Percentiles rank a stretch among this genome's conserved stretches.
Evolutionary conservation across 2,329 filamentous ascomycete species (phyloP).

Genomic region (Trichoderma sp.): DNA sequence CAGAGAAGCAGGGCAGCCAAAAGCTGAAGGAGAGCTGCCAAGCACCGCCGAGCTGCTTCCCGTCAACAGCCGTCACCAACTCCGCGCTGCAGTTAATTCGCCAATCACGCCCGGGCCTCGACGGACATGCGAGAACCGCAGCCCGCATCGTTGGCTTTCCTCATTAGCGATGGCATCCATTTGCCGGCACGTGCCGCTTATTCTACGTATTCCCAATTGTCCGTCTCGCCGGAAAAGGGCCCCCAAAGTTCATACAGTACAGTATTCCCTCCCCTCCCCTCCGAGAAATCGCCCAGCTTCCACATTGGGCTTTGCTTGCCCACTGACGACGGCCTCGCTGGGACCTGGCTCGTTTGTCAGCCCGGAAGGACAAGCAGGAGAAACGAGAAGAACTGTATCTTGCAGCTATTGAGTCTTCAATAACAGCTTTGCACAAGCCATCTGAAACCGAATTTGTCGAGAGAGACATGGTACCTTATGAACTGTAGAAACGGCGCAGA

Average conservation of each 20-base stretch:
- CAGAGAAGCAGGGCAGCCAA: no score
- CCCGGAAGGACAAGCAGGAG: not conserved
- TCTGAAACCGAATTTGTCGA: no score
- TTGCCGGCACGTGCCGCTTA: conserved; percentile 16
- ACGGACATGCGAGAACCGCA: conserved; percentile 1
- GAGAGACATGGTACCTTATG: no score
- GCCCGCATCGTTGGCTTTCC: not conserved
- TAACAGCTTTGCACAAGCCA: no score
- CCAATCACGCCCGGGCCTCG: not conserved
- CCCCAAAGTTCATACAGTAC: not conserved
- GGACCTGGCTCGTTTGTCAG: not conserved
- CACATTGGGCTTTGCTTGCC: conserved; percentile 23
- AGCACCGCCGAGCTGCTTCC: not conserved
- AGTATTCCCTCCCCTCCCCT: no score
- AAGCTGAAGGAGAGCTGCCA: not conserved
- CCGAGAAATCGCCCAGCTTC: conserved; percentile 16
- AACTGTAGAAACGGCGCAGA: no score
- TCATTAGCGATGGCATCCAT: conserved; percentile 3
- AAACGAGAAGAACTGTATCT: no score
- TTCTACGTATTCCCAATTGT: not conserved
- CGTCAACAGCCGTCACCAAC: not conserved
- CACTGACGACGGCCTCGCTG: conserved; percentile 9
- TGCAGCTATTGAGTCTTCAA: no score
- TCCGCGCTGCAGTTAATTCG: not conserved
- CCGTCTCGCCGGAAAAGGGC: not conserved